Evolutionary conservation across 177 flowering plant species (phyloP).

Genomic region (Vitis hybrid): DNA sequence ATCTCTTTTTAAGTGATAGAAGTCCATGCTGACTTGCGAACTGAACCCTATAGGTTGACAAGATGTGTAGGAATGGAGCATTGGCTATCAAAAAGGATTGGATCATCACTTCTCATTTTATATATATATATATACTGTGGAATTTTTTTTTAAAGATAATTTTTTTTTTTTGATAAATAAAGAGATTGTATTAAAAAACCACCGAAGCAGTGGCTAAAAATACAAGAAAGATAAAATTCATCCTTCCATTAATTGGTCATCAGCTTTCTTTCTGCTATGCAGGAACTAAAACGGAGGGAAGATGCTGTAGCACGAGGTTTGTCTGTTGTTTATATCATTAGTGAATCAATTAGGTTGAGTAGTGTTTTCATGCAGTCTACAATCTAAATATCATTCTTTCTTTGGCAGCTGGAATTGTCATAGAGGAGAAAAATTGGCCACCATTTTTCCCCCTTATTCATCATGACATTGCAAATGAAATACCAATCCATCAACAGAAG

Average conservation of each 20-base stretch:
- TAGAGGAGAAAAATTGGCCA: slow-evolving; percentile 95
- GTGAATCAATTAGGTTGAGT: neutral
- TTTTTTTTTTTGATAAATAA: no score
- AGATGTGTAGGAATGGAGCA: no score
- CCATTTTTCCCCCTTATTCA: slow-evolving; percentile 94
- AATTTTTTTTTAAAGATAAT: neutral
- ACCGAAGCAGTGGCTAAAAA: no score
- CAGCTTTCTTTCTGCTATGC: slow-evolving; percentile 16
- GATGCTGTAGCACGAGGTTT: slow-evolving; percentile 62
- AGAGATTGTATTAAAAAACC: no score
- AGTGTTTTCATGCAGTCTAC: neutral
- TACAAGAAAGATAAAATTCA: neutral
- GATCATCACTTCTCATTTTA: no score
- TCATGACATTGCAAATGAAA: slow-evolving; percentile 94
- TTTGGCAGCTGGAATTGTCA: slow-evolving; percentile 73
- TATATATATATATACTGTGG: no score
- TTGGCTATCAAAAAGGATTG: no score
- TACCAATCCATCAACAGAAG: slow-evolving; percentile 90
- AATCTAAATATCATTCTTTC: slow-evolving; percentile 3
- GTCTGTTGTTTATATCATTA: neutral
- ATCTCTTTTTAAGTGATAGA: no score
- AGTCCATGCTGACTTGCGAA: neutral
- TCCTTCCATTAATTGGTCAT: neutral
- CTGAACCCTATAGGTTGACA: no score
- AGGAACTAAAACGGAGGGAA: slow-evolving; percentile 73